These are phyloP conservation scores for Yamadazyma paraphyllophila DNA, from an alignment of 805 yeast genomes.

Conservation along the genomic window DNA sequence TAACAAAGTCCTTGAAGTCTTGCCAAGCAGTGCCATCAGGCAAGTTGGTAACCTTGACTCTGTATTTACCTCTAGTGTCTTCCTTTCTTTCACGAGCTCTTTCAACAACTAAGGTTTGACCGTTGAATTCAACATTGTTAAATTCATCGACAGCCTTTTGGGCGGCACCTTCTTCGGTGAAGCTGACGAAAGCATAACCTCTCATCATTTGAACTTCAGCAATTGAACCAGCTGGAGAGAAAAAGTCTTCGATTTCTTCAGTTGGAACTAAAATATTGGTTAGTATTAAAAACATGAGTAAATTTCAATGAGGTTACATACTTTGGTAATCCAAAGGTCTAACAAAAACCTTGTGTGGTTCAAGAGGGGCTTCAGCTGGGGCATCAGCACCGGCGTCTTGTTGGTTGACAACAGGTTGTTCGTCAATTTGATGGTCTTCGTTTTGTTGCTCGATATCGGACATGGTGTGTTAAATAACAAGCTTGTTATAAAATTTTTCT, in stretches of 20 bases:
- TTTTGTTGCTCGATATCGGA: constrained; percentile 4
- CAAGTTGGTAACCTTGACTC: constrained; percentile 66
- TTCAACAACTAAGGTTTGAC: constrained; percentile 51
- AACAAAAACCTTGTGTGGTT: constrained; percentile 44
- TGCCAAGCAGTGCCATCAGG: constrained; percentile 84
- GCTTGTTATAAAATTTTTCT: constrained; percentile 4
- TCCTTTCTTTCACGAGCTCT: constrained; percentile 55
- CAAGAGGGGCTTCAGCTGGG: constrained; percentile 10
- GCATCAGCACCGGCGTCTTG: background rate
- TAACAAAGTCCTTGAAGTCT: constrained; percentile 84
- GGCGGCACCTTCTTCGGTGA: constrained; percentile 59
- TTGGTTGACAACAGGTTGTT: background rate
- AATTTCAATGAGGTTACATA: constrained; percentile 16
- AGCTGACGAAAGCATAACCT: constrained; percentile 90
- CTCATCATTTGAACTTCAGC: constrained; percentile 68
- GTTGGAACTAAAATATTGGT: constrained; percentile 25
- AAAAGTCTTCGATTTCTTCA: constrained; percentile 67
- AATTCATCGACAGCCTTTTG: constrained; percentile 48
- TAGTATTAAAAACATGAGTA: background rate
- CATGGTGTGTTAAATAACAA: constrained; percentile 6
- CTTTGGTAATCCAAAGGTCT: constrained; percentile 61
- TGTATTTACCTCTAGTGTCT: constrained; percentile 67
- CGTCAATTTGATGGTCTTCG: constrained; percentile 6
- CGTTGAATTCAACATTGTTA: constrained; percentile 46
- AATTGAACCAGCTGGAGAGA: constrained; percentile 63